phyloP scores from a whole-genome alignment of 495 filamentous ascomycete genomes.

The Penicillium psychrofluorescens region DNA sequence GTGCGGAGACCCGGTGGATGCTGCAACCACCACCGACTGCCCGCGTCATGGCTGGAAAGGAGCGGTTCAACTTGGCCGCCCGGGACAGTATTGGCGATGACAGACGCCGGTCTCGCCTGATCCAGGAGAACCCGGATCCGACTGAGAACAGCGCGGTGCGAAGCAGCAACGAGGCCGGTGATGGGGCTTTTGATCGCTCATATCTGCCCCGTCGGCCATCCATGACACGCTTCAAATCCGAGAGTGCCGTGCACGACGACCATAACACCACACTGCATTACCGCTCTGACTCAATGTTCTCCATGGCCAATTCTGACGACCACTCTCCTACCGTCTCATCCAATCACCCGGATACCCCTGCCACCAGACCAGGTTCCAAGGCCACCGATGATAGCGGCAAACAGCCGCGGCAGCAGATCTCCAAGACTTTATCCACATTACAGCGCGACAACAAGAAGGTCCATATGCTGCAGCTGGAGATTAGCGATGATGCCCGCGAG shows the following conservation, averaged over 20 bases:
- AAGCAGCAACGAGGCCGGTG: constrained; percentile 3
- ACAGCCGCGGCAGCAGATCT: constrained; percentile 20
- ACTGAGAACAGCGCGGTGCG: background rate
- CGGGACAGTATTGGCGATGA: constrained; percentile 10
- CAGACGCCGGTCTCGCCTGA: constrained; percentile 8
- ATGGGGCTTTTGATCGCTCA: constrained; percentile 6
- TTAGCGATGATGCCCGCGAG: constrained; percentile 28
- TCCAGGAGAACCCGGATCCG: constrained; percentile 2
- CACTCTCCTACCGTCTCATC: constrained; percentile 24
- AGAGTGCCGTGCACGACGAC: constrained; percentile 17
- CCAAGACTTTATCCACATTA: constrained; percentile 28
- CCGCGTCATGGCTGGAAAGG: constrained; percentile 80
- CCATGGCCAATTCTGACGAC: constrained; percentile 22
- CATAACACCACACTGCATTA: constrained; percentile 23
- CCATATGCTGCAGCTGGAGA: constrained; percentile 35
- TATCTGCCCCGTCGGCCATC: constrained; percentile 16
- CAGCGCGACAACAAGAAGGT: constrained; percentile 29
- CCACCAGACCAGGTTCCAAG: constrained; percentile 35
- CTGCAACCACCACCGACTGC: constrained; percentile 79
- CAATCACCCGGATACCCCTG: constrained; percentile 33
- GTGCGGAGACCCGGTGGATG: constrained; percentile 78
- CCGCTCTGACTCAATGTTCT: constrained; percentile 29
- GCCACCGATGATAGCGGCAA: constrained; percentile 25
- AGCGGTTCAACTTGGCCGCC: constrained; percentile 35
- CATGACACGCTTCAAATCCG: constrained; percentile 11